Percentiles rank a stretch among this genome's conserved stretches.
Evolutionary conservation across 768 basidiomycete species (phyloP).

Genomic region (Fomitopsis pulvina): DNA sequence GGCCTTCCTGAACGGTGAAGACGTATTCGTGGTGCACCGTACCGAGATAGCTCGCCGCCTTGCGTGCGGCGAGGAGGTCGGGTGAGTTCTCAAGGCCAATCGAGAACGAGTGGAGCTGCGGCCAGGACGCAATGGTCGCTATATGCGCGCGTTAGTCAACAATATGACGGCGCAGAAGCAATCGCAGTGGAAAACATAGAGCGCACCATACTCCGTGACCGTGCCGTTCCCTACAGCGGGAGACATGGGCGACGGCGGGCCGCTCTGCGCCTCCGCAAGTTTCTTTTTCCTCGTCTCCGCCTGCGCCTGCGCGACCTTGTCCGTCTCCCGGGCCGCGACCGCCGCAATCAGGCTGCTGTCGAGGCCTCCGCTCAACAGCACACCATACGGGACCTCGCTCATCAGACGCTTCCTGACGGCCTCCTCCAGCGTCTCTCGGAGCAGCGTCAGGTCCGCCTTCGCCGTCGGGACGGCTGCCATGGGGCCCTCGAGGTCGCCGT

Average conservation of each 20-base stretch:
- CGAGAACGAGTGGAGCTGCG: conserved; percentile 95
- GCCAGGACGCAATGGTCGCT: conserved; percentile 85
- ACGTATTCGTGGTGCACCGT: conserved; percentile 97
- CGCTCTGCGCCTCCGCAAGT: conserved; percentile 45
- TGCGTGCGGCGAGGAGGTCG: conserved; percentile 88
- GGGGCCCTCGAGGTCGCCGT: conserved; percentile 63
- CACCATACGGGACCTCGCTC: conserved; percentile 98
- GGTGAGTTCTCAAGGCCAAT: conserved; percentile 94
- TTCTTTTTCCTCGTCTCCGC: conserved; percentile 61
- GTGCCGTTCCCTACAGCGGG: conserved; percentile 18
- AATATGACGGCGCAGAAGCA: background rate
- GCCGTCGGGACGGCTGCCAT: conserved; percentile 51
- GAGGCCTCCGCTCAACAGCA: conserved; percentile 89
- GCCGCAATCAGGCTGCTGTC: conserved; percentile 95
- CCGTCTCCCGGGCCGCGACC: conserved; percentile 92
- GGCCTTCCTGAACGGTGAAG: conserved; percentile 95
- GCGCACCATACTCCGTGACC: conserved; percentile 49
- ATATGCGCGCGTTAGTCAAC: background rate
- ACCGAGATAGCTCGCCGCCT: conserved; percentile 88
- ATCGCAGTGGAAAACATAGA: background rate
- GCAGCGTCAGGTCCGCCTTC: conserved; percentile 53
- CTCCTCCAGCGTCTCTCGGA: conserved; percentile 81
- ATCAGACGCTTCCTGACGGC: conserved; percentile 94
- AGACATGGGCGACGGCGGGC: conserved; percentile 39
- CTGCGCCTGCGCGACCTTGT: conserved; percentile 80